Conservation (phyloP, 139 green algal species). For the Astrephomene gubernaculifera region DNA sequence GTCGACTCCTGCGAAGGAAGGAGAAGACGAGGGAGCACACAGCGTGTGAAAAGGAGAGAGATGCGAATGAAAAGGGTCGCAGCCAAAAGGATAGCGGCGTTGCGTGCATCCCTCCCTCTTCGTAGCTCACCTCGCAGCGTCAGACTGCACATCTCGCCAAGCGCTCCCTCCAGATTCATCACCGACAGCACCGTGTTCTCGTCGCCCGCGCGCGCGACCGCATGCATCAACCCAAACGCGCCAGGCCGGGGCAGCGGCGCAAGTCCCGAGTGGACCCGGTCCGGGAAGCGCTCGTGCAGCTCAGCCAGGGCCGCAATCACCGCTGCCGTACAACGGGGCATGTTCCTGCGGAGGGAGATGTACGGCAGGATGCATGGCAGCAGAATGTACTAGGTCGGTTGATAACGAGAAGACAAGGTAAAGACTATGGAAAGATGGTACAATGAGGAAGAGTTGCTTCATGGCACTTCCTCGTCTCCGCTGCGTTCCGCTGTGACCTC, state of each 20-base stretch:
- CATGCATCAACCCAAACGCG: slow-evolving; percentile 4
- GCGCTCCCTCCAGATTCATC: not conserved
- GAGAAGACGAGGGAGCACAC: not conserved
- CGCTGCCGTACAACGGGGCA: not conserved
- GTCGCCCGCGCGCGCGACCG: slow-evolving; percentile 2
- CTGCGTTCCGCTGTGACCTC: too few species aligned
- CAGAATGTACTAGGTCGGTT: not conserved
- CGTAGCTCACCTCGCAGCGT: not conserved
- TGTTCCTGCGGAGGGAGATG: not conserved
- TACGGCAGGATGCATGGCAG: not conserved
- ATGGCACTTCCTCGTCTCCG: too few species aligned
- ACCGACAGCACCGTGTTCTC: not conserved
- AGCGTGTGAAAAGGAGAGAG: not conserved
- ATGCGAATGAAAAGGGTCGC: not conserved
- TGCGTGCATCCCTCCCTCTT: not conserved
- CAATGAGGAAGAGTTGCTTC: too few species aligned
- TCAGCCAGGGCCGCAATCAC: not conserved
- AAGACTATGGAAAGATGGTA: not conserved
- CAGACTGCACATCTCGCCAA: slow-evolving; percentile 7
- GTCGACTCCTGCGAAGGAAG: slow-evolving; percentile 4
- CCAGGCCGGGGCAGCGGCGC: not conserved
- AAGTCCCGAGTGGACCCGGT: slow-evolving; percentile 9
- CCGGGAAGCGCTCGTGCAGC: slow-evolving; percentile 22
- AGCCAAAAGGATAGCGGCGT: not conserved
- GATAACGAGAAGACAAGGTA: not conserved